Base-by-base conservation (phyloP, 1,284 basidiomycete genomes). In the Boletus semigastroideus region DNA sequence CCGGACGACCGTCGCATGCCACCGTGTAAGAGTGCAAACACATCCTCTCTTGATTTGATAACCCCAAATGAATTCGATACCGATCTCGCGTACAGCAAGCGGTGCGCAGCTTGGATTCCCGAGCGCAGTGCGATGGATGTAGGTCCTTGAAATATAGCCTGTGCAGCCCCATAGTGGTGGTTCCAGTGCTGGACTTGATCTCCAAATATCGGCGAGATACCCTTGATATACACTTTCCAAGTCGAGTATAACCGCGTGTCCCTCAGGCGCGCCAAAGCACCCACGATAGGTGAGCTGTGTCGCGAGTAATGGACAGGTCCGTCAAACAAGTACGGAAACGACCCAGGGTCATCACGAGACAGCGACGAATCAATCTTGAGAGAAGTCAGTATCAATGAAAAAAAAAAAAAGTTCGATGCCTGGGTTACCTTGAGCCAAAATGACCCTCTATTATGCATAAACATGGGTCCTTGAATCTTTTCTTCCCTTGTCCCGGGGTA, bases 171-270 rank as follows among this genome's bases (percentile, higher is more conserved):
- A 73, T 90, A 87, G 19, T 77, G 59, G 49, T 58, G 68, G 64
- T 86, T 87, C 87, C 86, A 90, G 25, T 66, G 72, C 61, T 90
- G 87, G 46, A 77, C 68, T n/a, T 60, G 67, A 61, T 84, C 77
- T 4, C 78, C 74, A 62, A 90, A 86, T 70, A 81, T 80, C 9
- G 76, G 64, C 3, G 74, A 77, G 4, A 89, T 70, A 30, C 81
- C 84, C 51, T 76, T 76, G 65, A 90, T 72, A 62, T 82, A 86
- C 56, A 89, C 77, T 65, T 89, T 89, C 87, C 87, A 90, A 2
- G 87, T 90, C 25, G 84, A 84, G 66, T 89, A 90, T n/a, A 89
- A 72, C 0, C 86, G 80, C 0, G 75, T 75, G 53, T 83, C 79
- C 63, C 82, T 77, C 49, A 83, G 65, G 52, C 81, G 80, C 5